Base-by-base conservation (phyloP, 2,329 filamentous ascomycete species). In the Esteya vermicola region DNA sequence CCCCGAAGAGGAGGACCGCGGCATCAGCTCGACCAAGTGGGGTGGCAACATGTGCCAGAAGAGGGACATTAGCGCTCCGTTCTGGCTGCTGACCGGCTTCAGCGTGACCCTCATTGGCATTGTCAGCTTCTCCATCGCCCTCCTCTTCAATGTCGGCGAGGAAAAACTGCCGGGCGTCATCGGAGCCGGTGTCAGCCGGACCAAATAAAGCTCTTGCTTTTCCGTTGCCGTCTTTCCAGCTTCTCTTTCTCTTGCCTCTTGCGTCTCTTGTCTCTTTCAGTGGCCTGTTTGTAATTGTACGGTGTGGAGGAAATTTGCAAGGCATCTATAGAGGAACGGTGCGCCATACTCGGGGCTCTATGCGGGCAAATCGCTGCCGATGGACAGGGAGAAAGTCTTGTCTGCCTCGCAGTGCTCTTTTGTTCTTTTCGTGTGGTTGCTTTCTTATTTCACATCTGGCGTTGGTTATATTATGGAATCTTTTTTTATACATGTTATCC, bases 161-260 rank as follows among this genome's bases (percentile, higher is more conserved):
- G 78, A 93, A 64, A 81, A 86, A 61, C 67, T 96, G 47, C 91
- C 91, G 0, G 86, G 86, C 51, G 89, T 98, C 9, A 88, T 98
- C 58, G 85, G 86, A n/a, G 91, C 91, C 36, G 91, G 91, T 47
- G 89, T 98, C 28, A 83, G 81, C 48, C 74, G 77, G 43, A 69
- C 78, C 26, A 85, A 79, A 59, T 74, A 64, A 18, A 5, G 10
- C 19, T 5, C 9, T 20, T 16, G 21, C n/a, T n/a, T n/a, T n/a
- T n/a, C n/a, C n/a, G n/a, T n/a, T n/a, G n/a, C n/a, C n/a, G n/a
- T n/a, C n/a, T n/a, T n/a, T n/a, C n/a, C n/a, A n/a, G n/a, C n/a
- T n/a, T n/a, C n/a, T n/a, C n/a, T n/a, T n/a, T n/a, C n/a, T n/a
- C n/a, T n/a, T n/a, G n/a, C n/a, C n/a, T n/a, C n/a, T n/a, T n/a